Base-by-base conservation (phyloP, 495 filamentous ascomycete genomes). In the Xylaria scruposa region DNA sequence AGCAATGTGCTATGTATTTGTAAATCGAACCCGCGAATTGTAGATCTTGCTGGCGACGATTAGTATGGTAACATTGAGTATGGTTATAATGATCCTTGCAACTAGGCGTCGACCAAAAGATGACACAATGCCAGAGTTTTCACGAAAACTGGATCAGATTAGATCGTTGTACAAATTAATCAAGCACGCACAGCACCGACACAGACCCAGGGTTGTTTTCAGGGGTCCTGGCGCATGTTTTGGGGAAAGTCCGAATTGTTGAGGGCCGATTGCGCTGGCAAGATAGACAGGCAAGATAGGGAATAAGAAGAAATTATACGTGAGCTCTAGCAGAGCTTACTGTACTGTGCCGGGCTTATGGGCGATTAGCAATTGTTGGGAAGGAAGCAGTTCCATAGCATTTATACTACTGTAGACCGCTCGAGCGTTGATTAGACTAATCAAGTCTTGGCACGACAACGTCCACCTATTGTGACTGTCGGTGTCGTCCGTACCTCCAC, bases 161-260 rank as follows among this genome's bases (percentile, higher is more conserved):
- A 21, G 4, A 17, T 17, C 44, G 60, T 63, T 10, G 21, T 63
- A 44, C 60, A 29, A 29, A 63, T 63, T 63, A 63, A 63, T 63
- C 44, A 15, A 26, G n/a, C 12, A 65, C 5, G 62, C 24, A 65
- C 62, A 26, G 12, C 29, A 1, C 38, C 38, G 58, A 60, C 36
- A 42, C 38, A 62, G 60, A 29, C 38, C 15, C 60, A 24, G 38
- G 26, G 21, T 64, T 64, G 9, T 7, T 31, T 24, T 49, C 62
- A 63, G 62, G 62, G 65, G 24, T 67, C 0, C 33, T 56, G 21
- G 49, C 26, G 21, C 24, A 59, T 44, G 15, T 59, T 68, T 68
- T 68, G 67, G 53, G 67, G 67, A 54, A 70, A 64, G 68, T 63
- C 68, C 68, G 68, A 70, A 63, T 21, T 70, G 68, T 70, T 70